Conservation (phyloP, 179 eudicot genomes). For the Gypsophila paniculata region DNA sequence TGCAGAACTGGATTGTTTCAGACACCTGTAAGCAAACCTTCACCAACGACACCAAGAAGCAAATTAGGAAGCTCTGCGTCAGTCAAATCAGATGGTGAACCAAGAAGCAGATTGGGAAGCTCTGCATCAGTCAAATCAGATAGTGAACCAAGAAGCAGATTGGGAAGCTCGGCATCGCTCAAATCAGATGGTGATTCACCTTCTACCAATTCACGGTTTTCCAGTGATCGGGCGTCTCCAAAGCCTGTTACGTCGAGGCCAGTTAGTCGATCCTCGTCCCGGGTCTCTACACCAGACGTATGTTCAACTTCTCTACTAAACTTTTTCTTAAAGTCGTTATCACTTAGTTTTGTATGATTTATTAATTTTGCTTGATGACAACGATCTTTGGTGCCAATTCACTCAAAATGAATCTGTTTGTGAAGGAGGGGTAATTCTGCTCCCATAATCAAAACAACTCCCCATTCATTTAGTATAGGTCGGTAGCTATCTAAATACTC, state of each 20-base stretch:
- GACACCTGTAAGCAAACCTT: conserved; percentile 49
- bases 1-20: conserved; percentile 67
- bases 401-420: too few species aligned
- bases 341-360: not conserved
- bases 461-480: not conserved
- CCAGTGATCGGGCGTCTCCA: conserved; percentile 41
- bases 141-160: conserved; percentile 43
- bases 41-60: conserved; percentile 64
- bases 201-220: conserved; percentile 55
- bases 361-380: too few species aligned
- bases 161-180: conserved; percentile 41
- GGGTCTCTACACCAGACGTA: conserved; percentile 65
- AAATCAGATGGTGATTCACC: conserved; percentile 70
- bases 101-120: conserved; percentile 52
- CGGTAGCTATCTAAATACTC: too few species aligned
- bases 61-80: conserved; percentile 46
- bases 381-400: too few species aligned
- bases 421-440: too few species aligned
- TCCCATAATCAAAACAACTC: too few species aligned
- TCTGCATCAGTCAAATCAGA: conserved; percentile 27
- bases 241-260: conserved; percentile 59
- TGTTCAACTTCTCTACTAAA: conserved; percentile 25
- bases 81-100: conserved; percentile 13
- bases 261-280: conserved; percentile 46
- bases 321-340: conserved; percentile 1